Percentiles rank a stretch among this genome's conserved stretches.
These are phyloP conservation scores for Salvia rosmarinus DNA, from an alignment of 257 asterid species.

Conservation along the genomic window DNA sequence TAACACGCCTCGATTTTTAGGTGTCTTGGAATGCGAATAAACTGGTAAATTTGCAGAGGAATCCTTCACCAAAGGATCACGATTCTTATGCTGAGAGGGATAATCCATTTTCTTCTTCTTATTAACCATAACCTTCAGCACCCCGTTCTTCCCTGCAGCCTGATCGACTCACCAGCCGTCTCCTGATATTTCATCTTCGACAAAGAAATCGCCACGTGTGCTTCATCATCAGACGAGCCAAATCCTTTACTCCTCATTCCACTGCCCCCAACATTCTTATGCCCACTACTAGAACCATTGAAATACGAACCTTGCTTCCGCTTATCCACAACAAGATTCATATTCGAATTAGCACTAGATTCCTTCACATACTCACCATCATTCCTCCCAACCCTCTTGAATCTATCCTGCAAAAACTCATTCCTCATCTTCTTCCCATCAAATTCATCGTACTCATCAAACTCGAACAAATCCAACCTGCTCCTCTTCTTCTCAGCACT, in stretches of 20 bases:
- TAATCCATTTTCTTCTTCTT: slow-evolving; percentile 65
- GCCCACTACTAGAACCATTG: slow-evolving; percentile 55
- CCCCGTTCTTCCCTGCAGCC: slow-evolving; percentile 95
- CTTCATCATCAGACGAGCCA: slow-evolving; percentile 62
- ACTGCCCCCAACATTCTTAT: slow-evolving; percentile 43
- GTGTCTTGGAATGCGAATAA: slow-evolving; percentile 41
- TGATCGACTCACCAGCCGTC: slow-evolving; percentile 63
- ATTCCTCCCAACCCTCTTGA: slow-evolving; percentile 37
- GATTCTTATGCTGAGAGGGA: slow-evolving; percentile 40
- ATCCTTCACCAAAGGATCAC: slow-evolving; percentile 47
- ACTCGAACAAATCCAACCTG: slow-evolving; percentile 82
- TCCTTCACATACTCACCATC: slow-evolving; percentile 48
- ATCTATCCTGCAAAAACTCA: slow-evolving; percentile 45
- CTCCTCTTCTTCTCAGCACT: slow-evolving; percentile 61
- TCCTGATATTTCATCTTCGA: slow-evolving; percentile 60
- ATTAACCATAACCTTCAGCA: slow-evolving; percentile 89
- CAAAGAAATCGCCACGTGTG: slow-evolving; percentile 62
- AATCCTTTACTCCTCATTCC: slow-evolving; percentile 37
- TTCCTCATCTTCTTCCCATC: slow-evolving; percentile 63
- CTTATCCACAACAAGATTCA: slow-evolving; percentile 53
- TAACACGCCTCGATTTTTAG: slow-evolving; percentile 40
- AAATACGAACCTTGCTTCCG: slow-evolving; percentile 48
- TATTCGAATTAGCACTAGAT: slow-evolving; percentile 47
- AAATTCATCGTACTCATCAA: slow-evolving; percentile 79
- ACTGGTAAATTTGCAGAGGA: slow-evolving; percentile 33